These are phyloP conservation scores for Sphagnurus paluster DNA, from an alignment of 1,284 basidiomycete genomes.

Conservation along the genomic window DNA sequence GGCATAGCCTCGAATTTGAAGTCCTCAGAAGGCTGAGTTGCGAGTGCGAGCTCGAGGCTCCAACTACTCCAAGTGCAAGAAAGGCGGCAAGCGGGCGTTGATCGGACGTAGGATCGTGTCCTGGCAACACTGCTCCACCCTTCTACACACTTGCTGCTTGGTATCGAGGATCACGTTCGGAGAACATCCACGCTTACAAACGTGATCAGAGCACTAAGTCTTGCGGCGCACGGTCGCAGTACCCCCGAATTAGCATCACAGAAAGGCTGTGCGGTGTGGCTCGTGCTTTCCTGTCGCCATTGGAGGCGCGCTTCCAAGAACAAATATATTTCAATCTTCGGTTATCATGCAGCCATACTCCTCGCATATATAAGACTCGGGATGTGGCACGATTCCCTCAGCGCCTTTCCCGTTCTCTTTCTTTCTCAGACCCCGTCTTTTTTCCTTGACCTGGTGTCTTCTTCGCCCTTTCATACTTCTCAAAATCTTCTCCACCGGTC, in stretches of 20 bases:
- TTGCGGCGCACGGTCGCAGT: too few species aligned
- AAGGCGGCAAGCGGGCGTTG: too few species aligned
- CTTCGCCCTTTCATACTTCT: not conserved
- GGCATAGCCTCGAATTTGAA: too few species aligned
- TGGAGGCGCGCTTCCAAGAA: not conserved
- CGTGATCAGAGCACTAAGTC: too few species aligned
- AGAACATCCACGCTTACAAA: too few species aligned
- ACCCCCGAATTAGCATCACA: too few species aligned
- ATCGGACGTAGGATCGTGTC: not conserved
- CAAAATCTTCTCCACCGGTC: not conserved
- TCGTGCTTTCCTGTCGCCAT: too few species aligned
- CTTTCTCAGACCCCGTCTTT: slow-evolving; percentile 11
- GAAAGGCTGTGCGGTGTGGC: too few species aligned
- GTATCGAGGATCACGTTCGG: not conserved
- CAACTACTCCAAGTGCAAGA: too few species aligned
- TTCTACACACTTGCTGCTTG: not conserved
- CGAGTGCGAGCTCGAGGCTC: too few species aligned
- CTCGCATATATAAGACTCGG: not conserved
- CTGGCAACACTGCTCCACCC: not conserved
- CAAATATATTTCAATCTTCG: not conserved
- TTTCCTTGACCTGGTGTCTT: slow-evolving; percentile 28
- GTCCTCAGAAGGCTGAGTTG: too few species aligned
- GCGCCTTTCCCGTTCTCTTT: not conserved
- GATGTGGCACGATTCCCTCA: not conserved
- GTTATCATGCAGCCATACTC: not conserved